A percentile compares a stretch with the other conserved stretches of the same genome.
phyloP scores from a whole-genome alignment of 2,329 filamentous ascomycete species.

The Microsporum audouinii region DNA sequence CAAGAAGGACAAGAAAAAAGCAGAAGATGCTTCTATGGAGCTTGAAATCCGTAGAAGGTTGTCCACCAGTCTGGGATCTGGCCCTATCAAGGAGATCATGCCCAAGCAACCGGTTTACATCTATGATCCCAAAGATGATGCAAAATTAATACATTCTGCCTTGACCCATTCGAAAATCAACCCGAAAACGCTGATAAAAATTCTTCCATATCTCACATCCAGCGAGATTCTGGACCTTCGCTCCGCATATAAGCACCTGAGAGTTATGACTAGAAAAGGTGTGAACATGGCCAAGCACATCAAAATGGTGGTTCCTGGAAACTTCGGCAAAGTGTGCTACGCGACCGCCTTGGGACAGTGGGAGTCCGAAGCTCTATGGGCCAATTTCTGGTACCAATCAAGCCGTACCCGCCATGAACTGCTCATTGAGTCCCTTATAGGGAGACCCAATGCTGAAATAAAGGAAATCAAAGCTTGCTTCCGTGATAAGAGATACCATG shows the following conservation, averaged over 20 bases:
- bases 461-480: slow-evolving; percentile 76
- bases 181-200: slow-evolving; percentile 61
- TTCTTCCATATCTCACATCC: slow-evolving; percentile 71
- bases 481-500: slow-evolving; percentile 79
- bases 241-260: slow-evolving; percentile 79
- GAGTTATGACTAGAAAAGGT: slow-evolving; percentile 49
- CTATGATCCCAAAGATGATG: slow-evolving; percentile 73
- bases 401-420: slow-evolving; percentile 75
- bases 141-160: slow-evolving; percentile 61
- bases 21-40: slow-evolving; percentile 14
- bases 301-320: slow-evolving; percentile 36
- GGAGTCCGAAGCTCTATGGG: slow-evolving; percentile 95
- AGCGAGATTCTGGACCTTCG: slow-evolving; percentile 80
- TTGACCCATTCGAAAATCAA: slow-evolving; percentile 59
- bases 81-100: background rate
- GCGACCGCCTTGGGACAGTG: slow-evolving; percentile 78
- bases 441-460: slow-evolving; percentile 78
- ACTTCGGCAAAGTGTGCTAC: slow-evolving; percentile 84
- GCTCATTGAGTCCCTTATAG: slow-evolving; percentile 87
- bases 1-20: slow-evolving; percentile 19
- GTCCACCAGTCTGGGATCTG: background rate
- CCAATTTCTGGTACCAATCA: slow-evolving; percentile 93
- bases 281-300: slow-evolving; percentile 43
- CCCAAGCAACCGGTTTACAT: slow-evolving; percentile 38
- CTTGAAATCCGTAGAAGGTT: background rate